Conservation (phyloP, 2,329 filamentous ascomycete genomes). For the Fusarium incarnatum region DNA sequence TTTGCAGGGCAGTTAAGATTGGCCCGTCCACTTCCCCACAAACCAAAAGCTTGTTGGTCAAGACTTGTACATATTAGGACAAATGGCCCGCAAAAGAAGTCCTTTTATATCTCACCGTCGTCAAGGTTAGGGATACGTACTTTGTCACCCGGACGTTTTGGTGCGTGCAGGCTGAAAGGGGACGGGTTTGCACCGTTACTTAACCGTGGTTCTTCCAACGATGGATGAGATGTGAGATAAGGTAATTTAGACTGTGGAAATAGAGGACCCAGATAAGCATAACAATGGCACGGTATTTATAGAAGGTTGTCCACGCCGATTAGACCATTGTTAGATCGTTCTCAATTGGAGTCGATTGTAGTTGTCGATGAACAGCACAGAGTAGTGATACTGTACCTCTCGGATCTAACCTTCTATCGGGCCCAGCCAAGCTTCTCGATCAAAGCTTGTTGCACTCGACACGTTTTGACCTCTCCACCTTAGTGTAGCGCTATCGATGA, state of each 20-base stretch:
- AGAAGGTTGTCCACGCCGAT: neutral
- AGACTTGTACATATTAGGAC: slow-evolving; percentile 31
- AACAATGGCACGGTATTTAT: neutral
- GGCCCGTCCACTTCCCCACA: slow-evolving; percentile 38
- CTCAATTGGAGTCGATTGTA: neutral
- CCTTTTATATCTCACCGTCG: slow-evolving; percentile 30
- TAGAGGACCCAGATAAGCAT: neutral
- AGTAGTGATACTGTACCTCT: neutral
- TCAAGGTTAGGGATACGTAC: slow-evolving; percentile 7
- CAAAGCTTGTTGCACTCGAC: slow-evolving; percentile 24
- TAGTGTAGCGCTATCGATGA: neutral
- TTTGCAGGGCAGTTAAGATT: slow-evolving; percentile 31
- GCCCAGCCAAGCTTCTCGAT: slow-evolving; percentile 19
- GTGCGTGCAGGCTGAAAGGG: slow-evolving; percentile 4
- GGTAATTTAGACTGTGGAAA: neutral
- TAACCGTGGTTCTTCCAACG: neutral
- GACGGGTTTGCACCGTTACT: neutral
- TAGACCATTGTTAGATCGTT: neutral
- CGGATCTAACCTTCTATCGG: slow-evolving; percentile 14
- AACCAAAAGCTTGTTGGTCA: slow-evolving; percentile 39
- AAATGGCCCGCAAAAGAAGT: slow-evolving; percentile 29
- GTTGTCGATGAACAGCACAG: neutral
- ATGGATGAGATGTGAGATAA: neutral
- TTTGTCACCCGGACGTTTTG: neutral
- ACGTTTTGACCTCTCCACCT: slow-evolving; percentile 8